These are phyloP conservation scores for Histomonas meleagridis DNA, from an alignment of 208 protist species.

Conservation along the genomic window DNA sequence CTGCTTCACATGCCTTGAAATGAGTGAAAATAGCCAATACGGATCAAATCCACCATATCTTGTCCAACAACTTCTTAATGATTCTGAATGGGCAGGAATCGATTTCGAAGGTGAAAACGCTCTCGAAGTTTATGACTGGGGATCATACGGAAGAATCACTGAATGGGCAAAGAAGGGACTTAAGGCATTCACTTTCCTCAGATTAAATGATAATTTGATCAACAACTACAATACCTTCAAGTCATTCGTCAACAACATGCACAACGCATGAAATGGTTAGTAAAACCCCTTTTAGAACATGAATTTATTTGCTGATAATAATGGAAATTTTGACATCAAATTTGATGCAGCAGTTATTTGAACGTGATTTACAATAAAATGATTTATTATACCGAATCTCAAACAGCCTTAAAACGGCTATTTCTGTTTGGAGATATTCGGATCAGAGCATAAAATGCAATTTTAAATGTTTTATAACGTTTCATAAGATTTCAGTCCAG, in stretches of 20 bases:
- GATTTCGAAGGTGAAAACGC: background rate
- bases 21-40: background rate
- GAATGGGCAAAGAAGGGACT: background rate
- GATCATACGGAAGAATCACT: background rate
- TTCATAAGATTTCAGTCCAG: no score
- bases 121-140: background rate
- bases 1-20: slow-evolving; percentile 19
- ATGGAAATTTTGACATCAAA: no score
- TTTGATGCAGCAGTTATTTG: no score
- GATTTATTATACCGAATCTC: no score
- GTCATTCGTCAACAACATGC: background rate
- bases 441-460: no score
- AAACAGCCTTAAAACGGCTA: no score
- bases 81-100: background rate
- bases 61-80: background rate
- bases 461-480: no score
- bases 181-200: background rate
- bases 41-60: background rate
- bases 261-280: no score
- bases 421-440: no score
- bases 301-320: no score
- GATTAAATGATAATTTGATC: background rate
- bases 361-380: no score
- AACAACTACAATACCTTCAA: background rate
- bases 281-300: no score